Evolutionary conservation across 495 filamentous ascomycete genomes (phyloP), one percentile per base, ranked within the genome.

Genomic region (Talaromyces borbonicus): DNA sequence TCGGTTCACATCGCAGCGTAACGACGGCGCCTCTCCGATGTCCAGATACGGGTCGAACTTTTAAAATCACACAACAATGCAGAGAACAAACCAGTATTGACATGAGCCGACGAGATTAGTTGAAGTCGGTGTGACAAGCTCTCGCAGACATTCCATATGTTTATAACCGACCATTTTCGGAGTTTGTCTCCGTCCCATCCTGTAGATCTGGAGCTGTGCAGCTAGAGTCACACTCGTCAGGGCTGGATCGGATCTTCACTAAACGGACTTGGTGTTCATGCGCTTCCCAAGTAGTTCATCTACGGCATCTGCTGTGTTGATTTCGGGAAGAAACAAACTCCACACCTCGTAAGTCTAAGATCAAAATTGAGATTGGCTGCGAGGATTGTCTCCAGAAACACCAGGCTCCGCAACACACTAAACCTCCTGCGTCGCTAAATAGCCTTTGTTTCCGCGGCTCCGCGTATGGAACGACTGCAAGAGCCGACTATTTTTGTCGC

Each of bases 401-500:
- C 7, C 14, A 26, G 20, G 12, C 8, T 26, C 9, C 22, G 2
- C 23, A 25, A 3, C 20, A 41, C n/a, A 23, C 38, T 41, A 41
- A 23, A 23, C 18, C 22, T 26, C 8, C 38, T 25, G 38, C 38
- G 20, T 14, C 24, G 38, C 11, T 23, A 23, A 24, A 24, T 41
- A 41, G 31, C 24, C 43, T 27, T 33, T 38, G 16, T 18, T 33
- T 32, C 43, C 43, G 43, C 19, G 26, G 3, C 20, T 46, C 43
- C 43, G 43, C 36, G 5, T 24, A 23, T 19, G 4, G 7, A 20
- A 33, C n/a, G n/a, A n/a, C 19, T 32, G 12, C 29, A n/a, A n/a
- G 30, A 46, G 18, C 12, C 41, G 29, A 44, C 29, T 33, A 31
- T 26, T n/a, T 16, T 35, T 25, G 30, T 35, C 22, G 20, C 29